Base-by-base conservation (phyloP, 176 grass and related monocot species). In the Pharus latifolius region DNA sequence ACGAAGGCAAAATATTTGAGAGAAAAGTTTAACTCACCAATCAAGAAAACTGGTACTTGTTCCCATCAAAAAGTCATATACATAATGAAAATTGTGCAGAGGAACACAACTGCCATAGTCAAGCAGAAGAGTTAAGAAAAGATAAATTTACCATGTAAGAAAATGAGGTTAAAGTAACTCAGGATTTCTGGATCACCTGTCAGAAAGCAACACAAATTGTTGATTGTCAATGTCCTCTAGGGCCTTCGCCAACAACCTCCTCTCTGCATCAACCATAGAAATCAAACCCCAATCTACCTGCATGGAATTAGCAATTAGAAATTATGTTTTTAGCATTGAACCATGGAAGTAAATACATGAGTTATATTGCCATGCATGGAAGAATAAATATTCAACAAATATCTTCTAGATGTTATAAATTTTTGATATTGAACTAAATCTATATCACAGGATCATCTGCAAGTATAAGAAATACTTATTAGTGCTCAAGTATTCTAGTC, bases 261-360 rank as follows among this genome's bases (percentile, higher is more conserved):
- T 96, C 70, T 96, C 91, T 56, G 91, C 91, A 80, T 91, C 91
- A 67, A 96, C 70, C 91, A 96, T 96, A 12, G 91, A 63, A 78
- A 96, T 91, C 78, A 70, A 85, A 18, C 91, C 91, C 91, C 91
- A 96, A 8, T 67, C 75, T 43, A 96, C 91, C 91, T 96, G 78
- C 17, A 20, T 19, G 38, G 20, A 48, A 33, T 45, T 76, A 28
- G 7, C 7, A 19, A 28, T n/a, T n/a, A n/a, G n/a, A n/a, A n/a
- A n/a, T n/a, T n/a, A n/a, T n/a, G n/a, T n/a, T n/a, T n/a, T n/a
- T n/a, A n/a, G n/a, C n/a, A n/a, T n/a, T n/a, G n/a, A n/a, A n/a
- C n/a, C n/a, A n/a, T n/a, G n/a, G n/a, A n/a, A n/a, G n/a, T n/a
- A n/a, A n/a, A n/a, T n/a, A n/a, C n/a, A n/a, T n/a, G n/a, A n/a